Conservation (phyloP, 148 eudicot species). For the Selenicereus undatus region DNA sequence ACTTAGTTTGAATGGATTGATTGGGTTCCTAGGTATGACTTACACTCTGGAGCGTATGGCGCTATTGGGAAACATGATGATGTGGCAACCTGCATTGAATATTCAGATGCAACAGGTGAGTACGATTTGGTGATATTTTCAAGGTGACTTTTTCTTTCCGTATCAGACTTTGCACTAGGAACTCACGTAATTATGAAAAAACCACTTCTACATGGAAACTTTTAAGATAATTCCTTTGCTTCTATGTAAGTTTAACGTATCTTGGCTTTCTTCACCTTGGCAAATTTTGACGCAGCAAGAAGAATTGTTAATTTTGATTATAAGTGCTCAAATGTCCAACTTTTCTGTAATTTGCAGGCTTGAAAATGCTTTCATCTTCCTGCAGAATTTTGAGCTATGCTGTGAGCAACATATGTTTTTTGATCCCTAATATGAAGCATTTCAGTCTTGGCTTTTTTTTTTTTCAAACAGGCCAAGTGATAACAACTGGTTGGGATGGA, state of each 20-base stretch:
- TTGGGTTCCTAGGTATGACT: slow-evolving; percentile 54
- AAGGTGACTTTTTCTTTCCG: neutral
- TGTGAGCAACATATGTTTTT: neutral
- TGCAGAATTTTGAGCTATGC: slow-evolving; percentile 4
- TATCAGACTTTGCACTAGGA: neutral
- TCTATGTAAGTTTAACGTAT: neutral
- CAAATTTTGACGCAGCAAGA: neutral
- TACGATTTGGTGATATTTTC: neutral
- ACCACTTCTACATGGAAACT: neutral
- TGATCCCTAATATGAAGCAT: slow-evolving; percentile 3
- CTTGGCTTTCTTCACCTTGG: neutral
- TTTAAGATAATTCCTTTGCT: too few species aligned
- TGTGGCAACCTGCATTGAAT: slow-evolving; percentile 63
- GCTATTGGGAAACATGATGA: slow-evolving; percentile 68
- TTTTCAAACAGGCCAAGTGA: slow-evolving; percentile 45
- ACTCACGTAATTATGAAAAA: neutral
- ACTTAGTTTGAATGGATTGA: neutral
- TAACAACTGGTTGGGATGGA: slow-evolving; percentile 81
- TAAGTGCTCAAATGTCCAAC: too few species aligned
- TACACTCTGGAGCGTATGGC: slow-evolving; percentile 46
- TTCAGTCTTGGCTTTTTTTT: slow-evolving; percentile 3
- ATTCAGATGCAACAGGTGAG: slow-evolving; percentile 74
- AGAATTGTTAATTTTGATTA: too few species aligned
- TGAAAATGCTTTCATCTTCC: neutral
- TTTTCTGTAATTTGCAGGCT: too few species aligned